Evolutionary conservation across 108 stramenopile species (phyloP), one percentile per base, ranked within the genome.

Genomic region (Pseudonitzschia delicatissima): DNA sequence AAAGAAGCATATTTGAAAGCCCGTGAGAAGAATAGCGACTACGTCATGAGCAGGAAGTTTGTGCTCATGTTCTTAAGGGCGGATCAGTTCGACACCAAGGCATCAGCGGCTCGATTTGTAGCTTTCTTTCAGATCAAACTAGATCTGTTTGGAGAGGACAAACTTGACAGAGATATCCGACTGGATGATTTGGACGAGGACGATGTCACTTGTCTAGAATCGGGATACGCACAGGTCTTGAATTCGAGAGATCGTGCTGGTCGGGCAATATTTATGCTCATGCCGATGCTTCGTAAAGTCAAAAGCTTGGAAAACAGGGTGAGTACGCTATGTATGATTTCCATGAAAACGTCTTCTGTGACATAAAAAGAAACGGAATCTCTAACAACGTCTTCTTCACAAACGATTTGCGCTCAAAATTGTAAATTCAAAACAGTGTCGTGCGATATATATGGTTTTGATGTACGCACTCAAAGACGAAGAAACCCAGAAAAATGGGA

Each of bases 141-240:
- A 31, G 42, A 67, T 18, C 31, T 74, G 40, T 74, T 67, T 53
- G 73, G 73, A n/a, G 40, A 28, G 25, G 59, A 67, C 12, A 61
- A 62, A 48, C 32, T 67, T 20, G 49, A 35, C 7, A 58, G 55
- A 34, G 55, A 74, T 29, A 67, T 74, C 28, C 31, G 35, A 7
- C 35, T 50, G 18, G 25, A 44, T 4, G 73, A 74, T 62, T 39
- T 74, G 1, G 42, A 42, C 25, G 51, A 67, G 29, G 66, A 62
- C 42, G 73, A 74, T 25, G 65, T 72, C 52, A 3, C n/a, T 8
- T 71, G 60, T 47, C 35, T 71, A 9, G 69, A 71, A 39, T 71
- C 61, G 13, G 71, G 71, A 11, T 72, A 72, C 23, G 55, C 57
- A 33, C 71, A 72, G 33, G 31, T 64, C n/a, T 37, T 74, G 27